phyloP scores from a whole-genome alignment of 1,139 yeast genomes.

The Yamadazyma taylorii region DNA sequence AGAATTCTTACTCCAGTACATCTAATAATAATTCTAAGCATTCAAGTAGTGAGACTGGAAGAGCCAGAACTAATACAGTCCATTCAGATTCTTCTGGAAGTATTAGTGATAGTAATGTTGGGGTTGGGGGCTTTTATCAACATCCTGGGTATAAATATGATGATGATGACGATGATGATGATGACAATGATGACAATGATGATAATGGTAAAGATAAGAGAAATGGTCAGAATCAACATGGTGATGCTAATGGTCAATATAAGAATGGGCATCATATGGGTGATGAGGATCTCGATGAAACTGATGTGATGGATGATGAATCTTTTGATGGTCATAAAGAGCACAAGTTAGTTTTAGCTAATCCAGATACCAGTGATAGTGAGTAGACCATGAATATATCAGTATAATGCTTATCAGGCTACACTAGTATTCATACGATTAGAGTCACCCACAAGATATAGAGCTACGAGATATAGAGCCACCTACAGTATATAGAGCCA shows the following conservation, averaged over 20 bases:
- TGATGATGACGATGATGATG: constrained; percentile 22
- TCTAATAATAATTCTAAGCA: constrained; percentile 12
- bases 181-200: constrained; percentile 5
- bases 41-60: neutral
- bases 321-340: constrained; percentile 31
- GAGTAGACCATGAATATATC: constrained; percentile 12
- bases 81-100: constrained; percentile 16
- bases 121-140: constrained; percentile 40
- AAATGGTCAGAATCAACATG: constrained; percentile 32
- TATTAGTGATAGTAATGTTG: constrained; percentile 19
- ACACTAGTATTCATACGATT: too few species aligned
- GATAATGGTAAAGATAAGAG: too few species aligned
- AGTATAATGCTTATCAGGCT: too few species aligned
- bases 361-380: constrained; percentile 52
- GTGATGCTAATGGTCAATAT: constrained; percentile 14
- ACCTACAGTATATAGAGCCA: too few species aligned
- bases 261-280: constrained; percentile 2
- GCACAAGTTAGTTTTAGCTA: constrained; percentile 60
- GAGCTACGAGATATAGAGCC: too few species aligned
- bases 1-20: constrained; percentile 21
- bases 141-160: constrained; percentile 41
- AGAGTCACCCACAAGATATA: too few species aligned
- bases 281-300: constrained; percentile 19
- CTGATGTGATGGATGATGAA: constrained; percentile 17
- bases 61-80: constrained; percentile 11